Conservation (phyloP, 495 filamentous ascomycete genomes). For the Trichocladium uniseriatum region DNA sequence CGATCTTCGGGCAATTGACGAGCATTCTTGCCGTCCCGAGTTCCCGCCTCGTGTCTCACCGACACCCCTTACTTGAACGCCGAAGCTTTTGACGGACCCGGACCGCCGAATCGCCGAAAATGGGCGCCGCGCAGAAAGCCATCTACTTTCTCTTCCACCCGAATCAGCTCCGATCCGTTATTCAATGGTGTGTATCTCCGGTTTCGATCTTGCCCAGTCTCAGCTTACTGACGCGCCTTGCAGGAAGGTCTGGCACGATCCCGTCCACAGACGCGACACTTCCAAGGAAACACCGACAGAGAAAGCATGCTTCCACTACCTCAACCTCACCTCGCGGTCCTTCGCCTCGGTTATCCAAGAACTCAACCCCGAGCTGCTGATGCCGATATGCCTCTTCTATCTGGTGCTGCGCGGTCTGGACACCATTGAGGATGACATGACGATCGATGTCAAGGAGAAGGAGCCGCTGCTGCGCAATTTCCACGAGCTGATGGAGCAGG, state of each 20-base stretch:
- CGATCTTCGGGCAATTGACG: background rate
- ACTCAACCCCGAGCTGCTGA: slow-evolving; percentile 82
- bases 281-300: slow-evolving; percentile 65
- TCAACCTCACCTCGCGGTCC: slow-evolving; percentile 83
- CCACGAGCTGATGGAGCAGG: slow-evolving; percentile 60
- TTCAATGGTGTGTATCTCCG: slow-evolving; percentile 70
- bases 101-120: slow-evolving; percentile 16
- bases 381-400: slow-evolving; percentile 91
- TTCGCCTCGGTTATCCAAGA: slow-evolving; percentile 93
- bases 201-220: background rate
- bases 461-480: slow-evolving; percentile 81
- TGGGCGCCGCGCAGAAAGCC: slow-evolving; percentile 43
- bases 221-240: slow-evolving; percentile 7
- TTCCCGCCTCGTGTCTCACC: slow-evolving; percentile 5
- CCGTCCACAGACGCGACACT: slow-evolving; percentile 73
- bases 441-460: slow-evolving; percentile 68
- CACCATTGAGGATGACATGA: slow-evolving; percentile 98
- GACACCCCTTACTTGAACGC: background rate
- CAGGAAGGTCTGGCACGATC: slow-evolving; percentile 95
- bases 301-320: slow-evolving; percentile 72
- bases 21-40: background rate
- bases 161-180: slow-evolving; percentile 67
- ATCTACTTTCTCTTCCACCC: slow-evolving; percentile 74
- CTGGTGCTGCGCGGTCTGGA: slow-evolving; percentile 82
- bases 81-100: background rate